Conservation (phyloP, 2,329 filamentous ascomycete genomes). For the Trichoderma guizhouense region DNA sequence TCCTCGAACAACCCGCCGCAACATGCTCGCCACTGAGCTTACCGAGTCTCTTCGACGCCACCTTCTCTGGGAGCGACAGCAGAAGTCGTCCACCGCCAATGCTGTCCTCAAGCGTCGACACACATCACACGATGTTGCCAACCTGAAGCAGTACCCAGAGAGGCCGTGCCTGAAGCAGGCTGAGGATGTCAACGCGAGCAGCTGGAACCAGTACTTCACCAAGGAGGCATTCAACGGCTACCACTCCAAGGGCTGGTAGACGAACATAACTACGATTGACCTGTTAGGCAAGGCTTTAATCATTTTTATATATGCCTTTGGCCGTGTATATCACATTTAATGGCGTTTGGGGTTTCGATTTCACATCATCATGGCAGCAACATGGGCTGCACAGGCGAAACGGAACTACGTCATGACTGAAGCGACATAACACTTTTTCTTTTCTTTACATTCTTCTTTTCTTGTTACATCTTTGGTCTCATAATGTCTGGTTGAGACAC, state of each 20-base stretch:
- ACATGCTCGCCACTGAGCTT: constrained; percentile 93
- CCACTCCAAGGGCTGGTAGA: constrained; percentile 43
- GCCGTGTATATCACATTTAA: constrained; percentile 14
- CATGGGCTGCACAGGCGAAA: constrained; percentile 14
- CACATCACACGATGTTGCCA: constrained; percentile 86
- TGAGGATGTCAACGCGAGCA: constrained; percentile 64
- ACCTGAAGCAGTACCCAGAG: constrained; percentile 78
- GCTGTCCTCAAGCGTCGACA: constrained; percentile 86
- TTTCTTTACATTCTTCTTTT: background rate
- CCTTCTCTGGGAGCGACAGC: constrained; percentile 90
- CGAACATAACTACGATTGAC: background rate
- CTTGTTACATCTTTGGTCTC: constrained; percentile 14
- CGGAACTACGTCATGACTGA: constrained; percentile 15
- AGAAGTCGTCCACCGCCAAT: constrained; percentile 85
- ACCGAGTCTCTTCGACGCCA: constrained; percentile 90
- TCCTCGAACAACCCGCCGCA: constrained; percentile 83
- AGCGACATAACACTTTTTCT: constrained; percentile 1
- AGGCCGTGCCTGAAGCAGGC: constrained; percentile 57
- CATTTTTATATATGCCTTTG: background rate
- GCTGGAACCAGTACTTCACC: constrained; percentile 84
- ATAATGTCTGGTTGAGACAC: constrained; percentile 17
- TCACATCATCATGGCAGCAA: constrained; percentile 9
- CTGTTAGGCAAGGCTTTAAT: constrained; percentile 13
- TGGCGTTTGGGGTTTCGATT: constrained; percentile 11
- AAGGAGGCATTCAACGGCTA: constrained; percentile 61